Percentiles rank a stretch among this genome's conserved stretches.
Conservation (phyloP, 2,329 filamentous ascomycete genomes). For the Beauveria medogensis region DNA sequence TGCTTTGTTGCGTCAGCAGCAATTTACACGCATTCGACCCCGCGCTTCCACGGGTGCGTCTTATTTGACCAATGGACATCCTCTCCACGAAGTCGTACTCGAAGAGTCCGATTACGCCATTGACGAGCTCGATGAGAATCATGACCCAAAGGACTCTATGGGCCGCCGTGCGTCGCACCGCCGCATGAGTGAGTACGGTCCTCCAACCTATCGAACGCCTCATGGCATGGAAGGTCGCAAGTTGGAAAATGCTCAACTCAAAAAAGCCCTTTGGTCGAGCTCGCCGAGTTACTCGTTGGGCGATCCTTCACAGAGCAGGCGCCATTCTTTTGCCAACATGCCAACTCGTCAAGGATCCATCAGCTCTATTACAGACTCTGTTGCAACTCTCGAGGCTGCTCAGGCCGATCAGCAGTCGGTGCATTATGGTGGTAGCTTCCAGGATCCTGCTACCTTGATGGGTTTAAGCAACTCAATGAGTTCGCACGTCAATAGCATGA, state of each 20-base stretch:
- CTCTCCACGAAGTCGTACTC: conserved; percentile 50
- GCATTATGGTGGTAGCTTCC: conserved; percentile 32
- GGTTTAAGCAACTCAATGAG: conserved; percentile 4
- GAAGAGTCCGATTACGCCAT: conserved; percentile 66
- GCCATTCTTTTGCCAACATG: conserved; percentile 71
- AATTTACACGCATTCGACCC: conserved; percentile 43
- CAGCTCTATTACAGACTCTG: conserved; percentile 48
- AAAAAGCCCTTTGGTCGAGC: conserved; percentile 64
- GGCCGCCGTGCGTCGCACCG: conserved; percentile 39
- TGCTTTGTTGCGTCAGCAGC: conserved; percentile 49
- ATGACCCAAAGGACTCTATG: conserved; percentile 41
- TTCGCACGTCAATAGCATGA: background rate
- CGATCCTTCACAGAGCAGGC: conserved; percentile 63
- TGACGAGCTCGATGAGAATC: conserved; percentile 58
- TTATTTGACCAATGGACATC: conserved; percentile 50
- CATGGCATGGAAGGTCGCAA: conserved; percentile 53
- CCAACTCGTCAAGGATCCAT: conserved; percentile 57
- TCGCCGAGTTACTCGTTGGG: conserved; percentile 57
- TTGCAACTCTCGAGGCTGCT: conserved; percentile 37
- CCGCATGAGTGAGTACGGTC: conserved; percentile 51
- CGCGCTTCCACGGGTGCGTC: conserved; percentile 48
- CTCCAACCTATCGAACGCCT: conserved; percentile 37
- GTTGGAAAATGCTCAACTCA: conserved; percentile 48
- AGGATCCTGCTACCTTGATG: conserved; percentile 28
- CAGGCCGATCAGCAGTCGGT: conserved; percentile 34